Evolutionary conservation across 495 filamentous ascomycete genomes (phyloP).

Genomic region (Talaromyces wortmannii): DNA sequence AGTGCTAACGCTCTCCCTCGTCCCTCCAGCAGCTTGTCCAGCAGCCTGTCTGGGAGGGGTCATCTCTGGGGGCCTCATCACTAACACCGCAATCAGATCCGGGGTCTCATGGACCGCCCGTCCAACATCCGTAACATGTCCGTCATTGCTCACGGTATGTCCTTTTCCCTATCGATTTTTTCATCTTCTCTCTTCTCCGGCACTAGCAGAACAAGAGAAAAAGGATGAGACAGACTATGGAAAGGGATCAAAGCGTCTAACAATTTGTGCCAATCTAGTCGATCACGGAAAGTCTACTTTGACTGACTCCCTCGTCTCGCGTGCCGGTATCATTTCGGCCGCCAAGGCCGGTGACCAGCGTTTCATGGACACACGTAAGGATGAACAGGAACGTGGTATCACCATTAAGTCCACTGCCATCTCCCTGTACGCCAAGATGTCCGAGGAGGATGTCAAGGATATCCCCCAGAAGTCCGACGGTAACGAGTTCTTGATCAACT

Average conservation of each 20-base stretch:
- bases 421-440: slow-evolving; percentile 86
- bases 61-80: too few species aligned
- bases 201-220: not conserved
- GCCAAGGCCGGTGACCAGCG: slow-evolving; percentile 93
- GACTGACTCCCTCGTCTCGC: slow-evolving; percentile 97
- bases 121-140: slow-evolving; percentile 99
- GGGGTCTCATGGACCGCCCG: slow-evolving; percentile 92
- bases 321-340: slow-evolving; percentile 98
- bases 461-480: slow-evolving; percentile 83
- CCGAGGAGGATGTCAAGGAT: slow-evolving; percentile 89
- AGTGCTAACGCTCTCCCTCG: slow-evolving; percentile 8
- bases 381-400: slow-evolving; percentile 99
- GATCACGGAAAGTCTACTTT: slow-evolving; percentile 99
- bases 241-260: too few species aligned
- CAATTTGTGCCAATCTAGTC: slow-evolving; percentile 40
- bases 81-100: slow-evolving; percentile 54
- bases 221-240: too few species aligned
- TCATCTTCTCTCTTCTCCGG: not conserved
- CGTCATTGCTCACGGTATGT: slow-evolving; percentile 95
- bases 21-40: too few species aligned
- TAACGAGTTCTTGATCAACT: slow-evolving; percentile 98
- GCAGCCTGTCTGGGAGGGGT: too few species aligned
- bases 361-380: slow-evolving; percentile 93
- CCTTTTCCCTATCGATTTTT: not conserved
- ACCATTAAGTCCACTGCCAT: slow-evolving; percentile 99